phyloP scores from a whole-genome alignment of 2,329 filamentous ascomycete genomes.

The Fusarium lateritium region DNA sequence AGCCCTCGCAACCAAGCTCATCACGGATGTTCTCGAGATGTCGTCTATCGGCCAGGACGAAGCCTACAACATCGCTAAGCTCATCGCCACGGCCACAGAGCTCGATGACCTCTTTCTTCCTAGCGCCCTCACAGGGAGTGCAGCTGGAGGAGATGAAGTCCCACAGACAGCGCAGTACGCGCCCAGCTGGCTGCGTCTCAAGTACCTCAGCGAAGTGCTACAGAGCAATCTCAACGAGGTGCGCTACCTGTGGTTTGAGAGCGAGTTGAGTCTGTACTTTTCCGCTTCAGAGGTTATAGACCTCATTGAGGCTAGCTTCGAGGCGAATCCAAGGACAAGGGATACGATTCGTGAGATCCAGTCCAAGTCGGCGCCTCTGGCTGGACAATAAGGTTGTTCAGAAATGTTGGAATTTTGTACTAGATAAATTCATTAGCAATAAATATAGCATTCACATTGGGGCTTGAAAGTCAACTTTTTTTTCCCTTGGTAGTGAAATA shows the following conservation, averaged over 20 bases:
- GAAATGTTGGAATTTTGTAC: neutral
- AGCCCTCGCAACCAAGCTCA: slow-evolving; percentile 71
- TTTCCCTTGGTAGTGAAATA: too few species aligned
- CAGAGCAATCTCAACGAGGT: slow-evolving; percentile 77
- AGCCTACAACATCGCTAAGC: slow-evolving; percentile 71
- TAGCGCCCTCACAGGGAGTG: slow-evolving; percentile 53
- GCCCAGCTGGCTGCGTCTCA: slow-evolving; percentile 73
- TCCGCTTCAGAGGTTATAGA: slow-evolving; percentile 73
- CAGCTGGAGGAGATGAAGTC: slow-evolving; percentile 57
- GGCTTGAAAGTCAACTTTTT: neutral
- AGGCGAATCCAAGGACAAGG: slow-evolving; percentile 71
- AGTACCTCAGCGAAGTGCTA: slow-evolving; percentile 75
- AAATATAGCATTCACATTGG: neutral
- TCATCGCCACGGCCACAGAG: slow-evolving; percentile 70
- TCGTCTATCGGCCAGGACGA: slow-evolving; percentile 74
- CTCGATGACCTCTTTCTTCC: slow-evolving; percentile 73
- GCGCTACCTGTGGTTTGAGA: slow-evolving; percentile 74
- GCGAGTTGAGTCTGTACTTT: slow-evolving; percentile 76
- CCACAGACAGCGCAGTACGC: slow-evolving; percentile 74
- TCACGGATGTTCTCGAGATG: slow-evolving; percentile 74
- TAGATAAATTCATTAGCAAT: neutral
- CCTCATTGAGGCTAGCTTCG: slow-evolving; percentile 74
- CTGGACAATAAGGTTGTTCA: neutral
- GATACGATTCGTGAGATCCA: slow-evolving; percentile 72
- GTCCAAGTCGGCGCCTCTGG: slow-evolving; percentile 62